phyloP scores from a whole-genome alignment of 495 filamentous ascomycete species.

The Alectoria sarmentosa region DNA sequence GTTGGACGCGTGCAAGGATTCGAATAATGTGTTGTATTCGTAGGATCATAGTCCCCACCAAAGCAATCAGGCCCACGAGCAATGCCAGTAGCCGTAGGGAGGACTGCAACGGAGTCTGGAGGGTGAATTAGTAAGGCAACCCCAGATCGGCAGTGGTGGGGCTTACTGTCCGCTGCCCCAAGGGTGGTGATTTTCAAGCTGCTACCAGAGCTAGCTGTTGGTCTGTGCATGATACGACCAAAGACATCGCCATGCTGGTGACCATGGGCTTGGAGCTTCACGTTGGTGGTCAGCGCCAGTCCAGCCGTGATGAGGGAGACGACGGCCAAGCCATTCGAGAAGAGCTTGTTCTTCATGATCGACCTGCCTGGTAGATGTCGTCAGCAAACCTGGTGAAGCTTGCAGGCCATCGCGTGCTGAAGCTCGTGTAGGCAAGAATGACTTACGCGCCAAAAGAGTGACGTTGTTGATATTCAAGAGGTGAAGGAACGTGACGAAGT shows the following conservation, averaged over 20 bases:
- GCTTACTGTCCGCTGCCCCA: background rate
- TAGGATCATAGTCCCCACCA: background rate
- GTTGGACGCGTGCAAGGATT: background rate
- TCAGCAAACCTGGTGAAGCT: background rate
- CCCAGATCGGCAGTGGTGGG: background rate
- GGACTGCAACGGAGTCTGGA: background rate
- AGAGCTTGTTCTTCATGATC: constrained; percentile 18
- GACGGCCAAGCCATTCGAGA: constrained; percentile 6
- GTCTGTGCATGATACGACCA: constrained; percentile 15
- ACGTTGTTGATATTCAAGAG: constrained; percentile 1
- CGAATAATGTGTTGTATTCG: background rate
- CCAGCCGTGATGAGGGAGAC: constrained; percentile 8
- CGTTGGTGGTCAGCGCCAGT: constrained; percentile 9
- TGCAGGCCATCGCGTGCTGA: background rate
- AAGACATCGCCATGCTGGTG: constrained; percentile 26
- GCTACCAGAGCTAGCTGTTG: constrained; percentile 16
- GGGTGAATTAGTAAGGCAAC: background rate
- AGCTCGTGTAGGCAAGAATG: background rate
- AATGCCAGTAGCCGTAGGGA: background rate
- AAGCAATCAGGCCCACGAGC: background rate
- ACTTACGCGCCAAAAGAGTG: constrained; percentile 9
- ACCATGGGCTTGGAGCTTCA: constrained; percentile 23
- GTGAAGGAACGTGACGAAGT: constrained; percentile 18
- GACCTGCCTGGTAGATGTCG: background rate
- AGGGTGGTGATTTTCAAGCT: background rate